Percentiles rank a stretch among this genome's conserved stretches.
phyloP scores from a whole-genome alignment of 768 basidiomycete species.

The Amanita thiersii region DNA sequence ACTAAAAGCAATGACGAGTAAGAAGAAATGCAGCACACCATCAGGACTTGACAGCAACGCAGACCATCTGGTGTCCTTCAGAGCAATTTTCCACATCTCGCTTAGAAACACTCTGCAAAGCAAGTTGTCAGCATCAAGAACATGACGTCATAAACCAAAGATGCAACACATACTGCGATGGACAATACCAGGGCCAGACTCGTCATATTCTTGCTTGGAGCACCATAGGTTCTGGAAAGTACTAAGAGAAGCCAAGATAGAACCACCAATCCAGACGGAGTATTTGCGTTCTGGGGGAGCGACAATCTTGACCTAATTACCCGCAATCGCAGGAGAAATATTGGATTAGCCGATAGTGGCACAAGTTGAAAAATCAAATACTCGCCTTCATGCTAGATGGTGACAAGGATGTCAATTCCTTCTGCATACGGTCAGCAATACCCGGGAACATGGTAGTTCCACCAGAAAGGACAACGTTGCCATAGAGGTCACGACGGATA shows the following conservation, averaged over 20 bases:
- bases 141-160: constrained; percentile 2
- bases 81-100: too few relatives aligned
- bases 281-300: constrained; percentile 93
- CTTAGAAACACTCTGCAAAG: constrained; percentile 24
- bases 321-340: constrained; percentile 6
- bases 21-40: too few relatives aligned
- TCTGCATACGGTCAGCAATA: constrained; percentile 94
- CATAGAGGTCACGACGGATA: constrained; percentile 73
- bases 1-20: too few relatives aligned
- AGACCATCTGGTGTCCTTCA: too few relatives aligned
- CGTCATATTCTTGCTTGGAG: constrained; percentile 90
- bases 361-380: too few relatives aligned
- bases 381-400: constrained; percentile 83
- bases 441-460: constrained; percentile 96
- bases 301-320: constrained; percentile 90
- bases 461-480: constrained; percentile 83
- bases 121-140: background rate
- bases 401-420: constrained; percentile 66
- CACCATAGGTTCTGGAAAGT: constrained; percentile 98
- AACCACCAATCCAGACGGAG: constrained; percentile 93
- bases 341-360: constrained; percentile 1
- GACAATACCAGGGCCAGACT: constrained; percentile 71
- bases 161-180: constrained; percentile 56
- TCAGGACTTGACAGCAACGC: too few relatives aligned
- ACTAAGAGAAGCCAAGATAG: constrained; percentile 79